phyloP scores from a whole-genome alignment of 2,329 filamentous ascomycete genomes.

The Nannizzia gypsea region DNA sequence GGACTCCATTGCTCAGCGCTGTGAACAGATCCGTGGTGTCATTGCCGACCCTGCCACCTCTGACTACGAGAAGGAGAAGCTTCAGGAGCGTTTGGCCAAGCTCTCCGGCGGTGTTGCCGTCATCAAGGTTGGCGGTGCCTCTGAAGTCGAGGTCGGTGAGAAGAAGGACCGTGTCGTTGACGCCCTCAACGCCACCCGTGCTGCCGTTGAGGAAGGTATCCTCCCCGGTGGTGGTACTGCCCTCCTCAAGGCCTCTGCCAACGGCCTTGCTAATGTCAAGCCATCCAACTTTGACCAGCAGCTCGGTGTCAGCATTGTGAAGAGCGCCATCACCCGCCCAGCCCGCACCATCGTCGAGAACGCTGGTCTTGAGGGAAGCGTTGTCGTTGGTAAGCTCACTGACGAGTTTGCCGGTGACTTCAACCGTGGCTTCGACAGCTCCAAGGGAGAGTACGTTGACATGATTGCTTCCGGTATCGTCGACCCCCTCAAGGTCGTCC shows the following conservation, averaged over 20 bases:
- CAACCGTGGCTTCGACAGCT: slow-evolving; percentile 95
- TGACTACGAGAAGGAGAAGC: slow-evolving; percentile 99
- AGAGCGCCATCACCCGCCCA: slow-evolving; percentile 93
- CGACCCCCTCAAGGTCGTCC: slow-evolving; percentile 98
- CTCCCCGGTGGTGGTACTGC: slow-evolving; percentile 96
- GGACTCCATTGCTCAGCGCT: slow-evolving; percentile 84
- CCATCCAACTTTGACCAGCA: slow-evolving; percentile 96
- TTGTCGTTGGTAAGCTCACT: slow-evolving; percentile 94
- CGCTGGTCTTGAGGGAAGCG: slow-evolving; percentile 86
- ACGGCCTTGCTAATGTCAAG: slow-evolving; percentile 75
- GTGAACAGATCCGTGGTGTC: slow-evolving; percentile 97
- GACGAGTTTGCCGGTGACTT: slow-evolving; percentile 87
- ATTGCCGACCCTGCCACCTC: slow-evolving; percentile 88
- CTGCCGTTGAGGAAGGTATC: slow-evolving; percentile 97
- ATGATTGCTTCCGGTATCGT: slow-evolving; percentile 97
- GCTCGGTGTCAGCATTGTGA: slow-evolving; percentile 93
- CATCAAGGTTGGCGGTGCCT: slow-evolving; percentile 96
- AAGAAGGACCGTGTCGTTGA: slow-evolving; percentile 99
- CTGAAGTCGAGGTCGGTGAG: slow-evolving; percentile 97
- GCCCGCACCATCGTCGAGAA: slow-evolving; percentile 96
- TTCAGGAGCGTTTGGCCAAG: slow-evolving; percentile 98
- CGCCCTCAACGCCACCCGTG: slow-evolving; percentile 92
- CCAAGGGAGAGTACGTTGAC: slow-evolving; percentile 96
- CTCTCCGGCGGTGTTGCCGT: slow-evolving; percentile 97
- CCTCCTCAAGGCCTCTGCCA: slow-evolving; percentile 89